A percentile compares a stretch with the other conserved stretches of the same genome.
Evolutionary conservation across 768 basidiomycete species (phyloP).

Genomic region (Dioszegia aurantiaca): DNA sequence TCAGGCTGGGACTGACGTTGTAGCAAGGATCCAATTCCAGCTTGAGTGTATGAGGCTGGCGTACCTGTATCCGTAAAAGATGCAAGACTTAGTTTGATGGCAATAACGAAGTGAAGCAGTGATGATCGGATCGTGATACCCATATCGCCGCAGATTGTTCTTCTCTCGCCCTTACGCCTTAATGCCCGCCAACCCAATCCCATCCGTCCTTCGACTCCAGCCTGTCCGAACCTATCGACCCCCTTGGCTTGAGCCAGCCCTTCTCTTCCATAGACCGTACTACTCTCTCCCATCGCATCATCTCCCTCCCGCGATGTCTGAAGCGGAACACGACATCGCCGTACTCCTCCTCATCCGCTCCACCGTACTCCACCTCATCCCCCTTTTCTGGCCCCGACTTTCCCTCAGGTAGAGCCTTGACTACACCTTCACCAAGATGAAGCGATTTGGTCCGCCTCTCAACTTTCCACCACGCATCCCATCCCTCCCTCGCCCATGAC

Average conservation of each 20-base stretch:
- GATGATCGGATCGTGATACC: too few relatives aligned
- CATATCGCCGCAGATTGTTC: not conserved
- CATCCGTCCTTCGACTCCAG: not conserved
- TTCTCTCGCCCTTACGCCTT: not conserved
- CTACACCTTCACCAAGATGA: not conserved
- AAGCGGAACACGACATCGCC: conserved; percentile 7
- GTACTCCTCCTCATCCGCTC: not conserved
- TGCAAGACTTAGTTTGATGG: too few relatives aligned
- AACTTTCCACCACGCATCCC: conserved; percentile 12
- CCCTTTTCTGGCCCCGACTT: not conserved
- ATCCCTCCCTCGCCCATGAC: not conserved
- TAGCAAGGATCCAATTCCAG: too few relatives aligned
- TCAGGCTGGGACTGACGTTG: too few relatives aligned
- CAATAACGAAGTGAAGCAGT: too few relatives aligned
- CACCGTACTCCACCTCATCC: not conserved
- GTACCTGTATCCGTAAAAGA: too few relatives aligned
- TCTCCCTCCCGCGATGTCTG: conserved; percentile 1
- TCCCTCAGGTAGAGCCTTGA: too few relatives aligned
- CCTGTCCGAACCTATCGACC: not conserved
- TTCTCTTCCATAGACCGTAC: not conserved
- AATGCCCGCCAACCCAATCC: conserved; percentile 2
- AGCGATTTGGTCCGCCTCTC: not conserved
- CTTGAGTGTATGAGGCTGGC: too few relatives aligned
- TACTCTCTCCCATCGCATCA: not conserved
- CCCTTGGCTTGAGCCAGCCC: conserved; percentile 8